Evolutionary conservation across 2,329 filamentous ascomycete species (phyloP).

Genomic region (Zarea fungicola): DNA sequence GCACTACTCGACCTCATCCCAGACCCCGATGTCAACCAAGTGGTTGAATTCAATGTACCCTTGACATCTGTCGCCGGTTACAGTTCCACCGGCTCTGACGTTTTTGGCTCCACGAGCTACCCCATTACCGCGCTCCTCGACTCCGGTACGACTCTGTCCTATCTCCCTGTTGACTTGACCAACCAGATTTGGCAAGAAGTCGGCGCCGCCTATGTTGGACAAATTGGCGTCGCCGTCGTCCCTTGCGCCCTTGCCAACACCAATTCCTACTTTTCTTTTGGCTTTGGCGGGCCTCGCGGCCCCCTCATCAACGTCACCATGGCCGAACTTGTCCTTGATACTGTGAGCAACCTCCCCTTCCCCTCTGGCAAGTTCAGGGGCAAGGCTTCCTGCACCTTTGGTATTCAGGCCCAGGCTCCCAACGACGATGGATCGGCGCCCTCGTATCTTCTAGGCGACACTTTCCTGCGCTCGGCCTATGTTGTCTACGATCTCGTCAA

Average conservation of each 20-base stretch:
- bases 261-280: slow-evolving; percentile 48
- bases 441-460: slow-evolving; percentile 49
- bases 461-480: slow-evolving; percentile 55
- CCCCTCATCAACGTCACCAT: slow-evolving; percentile 48
- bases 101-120: slow-evolving; percentile 35
- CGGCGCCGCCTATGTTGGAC: slow-evolving; percentile 41
- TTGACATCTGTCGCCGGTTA: slow-evolving; percentile 43
- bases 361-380: slow-evolving; percentile 17
- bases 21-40: slow-evolving; percentile 36
- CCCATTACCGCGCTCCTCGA: slow-evolving; percentile 64
- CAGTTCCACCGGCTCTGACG: slow-evolving; percentile 46
- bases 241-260: slow-evolving; percentile 44
- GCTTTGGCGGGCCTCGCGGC: slow-evolving; percentile 43
- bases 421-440: slow-evolving; percentile 8
- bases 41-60: slow-evolving; percentile 43
- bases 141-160: slow-evolving; percentile 68
- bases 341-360: slow-evolving; percentile 26
- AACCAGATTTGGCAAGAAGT: slow-evolving; percentile 48
- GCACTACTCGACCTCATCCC: slow-evolving; percentile 52
- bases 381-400: slow-evolving; percentile 48
- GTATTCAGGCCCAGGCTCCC: slow-evolving; percentile 46
- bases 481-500: slow-evolving; percentile 56
- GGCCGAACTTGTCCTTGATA: slow-evolving; percentile 50
- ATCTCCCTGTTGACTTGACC: slow-evolving; percentile 59
- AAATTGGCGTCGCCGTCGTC: slow-evolving; percentile 38